phyloP scores from a whole-genome alignment of 2,329 filamentous ascomycete genomes.

The Trichoderma simmonsii region DNA sequence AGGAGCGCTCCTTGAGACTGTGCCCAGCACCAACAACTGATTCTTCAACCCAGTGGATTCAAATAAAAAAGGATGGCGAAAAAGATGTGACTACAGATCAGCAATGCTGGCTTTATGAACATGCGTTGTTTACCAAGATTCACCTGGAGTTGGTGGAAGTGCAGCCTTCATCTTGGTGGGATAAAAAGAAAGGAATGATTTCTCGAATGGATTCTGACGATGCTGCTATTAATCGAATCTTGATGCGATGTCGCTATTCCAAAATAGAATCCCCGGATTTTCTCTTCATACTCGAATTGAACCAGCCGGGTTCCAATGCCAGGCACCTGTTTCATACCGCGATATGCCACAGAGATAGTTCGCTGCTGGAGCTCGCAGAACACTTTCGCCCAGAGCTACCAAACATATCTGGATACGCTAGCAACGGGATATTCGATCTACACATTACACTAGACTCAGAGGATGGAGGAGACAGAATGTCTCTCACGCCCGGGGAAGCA shows the following conservation, averaged over 20 bases:
- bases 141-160: background rate
- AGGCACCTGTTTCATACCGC: background rate
- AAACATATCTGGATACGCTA: background rate
- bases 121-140: too few species aligned
- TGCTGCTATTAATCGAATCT: background rate
- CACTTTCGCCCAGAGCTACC: background rate
- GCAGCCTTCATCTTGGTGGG: background rate
- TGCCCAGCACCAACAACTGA: too few species aligned
- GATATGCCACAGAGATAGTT: background rate
- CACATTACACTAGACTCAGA: background rate
- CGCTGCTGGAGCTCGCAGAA: background rate
- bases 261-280: background rate
- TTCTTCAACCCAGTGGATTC: too few species aligned
- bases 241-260: background rate
- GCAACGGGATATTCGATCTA: background rate
- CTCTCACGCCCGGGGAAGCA: background rate
- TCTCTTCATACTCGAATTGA: background rate
- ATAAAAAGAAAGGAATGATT: background rate
- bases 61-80: too few species aligned
- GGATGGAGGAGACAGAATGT: background rate
- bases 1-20: too few species aligned
- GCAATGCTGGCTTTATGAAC: too few species aligned
- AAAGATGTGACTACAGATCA: too few species aligned
- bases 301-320: background rate
- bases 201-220: background rate